Conservation (phyloP, 352 stramenopile genomes). For the Globisporangium irregulare region DNA sequence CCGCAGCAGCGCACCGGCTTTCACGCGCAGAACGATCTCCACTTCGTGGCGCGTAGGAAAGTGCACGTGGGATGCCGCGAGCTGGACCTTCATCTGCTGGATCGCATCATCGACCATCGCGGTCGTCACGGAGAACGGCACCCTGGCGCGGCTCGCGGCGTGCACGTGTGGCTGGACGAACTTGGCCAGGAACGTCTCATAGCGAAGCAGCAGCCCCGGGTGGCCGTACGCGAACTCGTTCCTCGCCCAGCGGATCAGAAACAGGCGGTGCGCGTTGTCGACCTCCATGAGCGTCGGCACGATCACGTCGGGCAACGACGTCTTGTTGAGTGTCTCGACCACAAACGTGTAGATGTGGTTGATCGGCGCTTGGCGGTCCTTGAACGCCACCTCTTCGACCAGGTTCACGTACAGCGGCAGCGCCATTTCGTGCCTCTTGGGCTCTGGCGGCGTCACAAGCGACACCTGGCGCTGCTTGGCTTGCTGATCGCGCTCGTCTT, state of each 20-base stretch:
- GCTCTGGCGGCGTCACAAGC: neutral
- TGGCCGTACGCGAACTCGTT: slow-evolving; percentile 37
- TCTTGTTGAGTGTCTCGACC: slow-evolving; percentile 30
- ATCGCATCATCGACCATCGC: slow-evolving; percentile 22
- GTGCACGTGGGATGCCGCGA: slow-evolving; percentile 40
- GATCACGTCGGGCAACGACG: slow-evolving; percentile 21
- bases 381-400: slow-evolving; percentile 59
- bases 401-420: slow-evolving; percentile 52
- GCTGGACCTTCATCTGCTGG: slow-evolving; percentile 46
- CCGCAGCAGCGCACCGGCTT: slow-evolving; percentile 30
- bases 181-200: slow-evolving; percentile 52
- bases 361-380: slow-evolving; percentile 26
- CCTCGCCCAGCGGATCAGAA: slow-evolving; percentile 35
- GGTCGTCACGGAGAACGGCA: slow-evolving; percentile 13
- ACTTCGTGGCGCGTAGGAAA: slow-evolving; percentile 43
- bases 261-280: slow-evolving; percentile 27
- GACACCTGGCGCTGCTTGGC: neutral
- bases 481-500: slow-evolving; percentile 7
- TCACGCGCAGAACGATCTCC: slow-evolving; percentile 33
- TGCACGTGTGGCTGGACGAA: slow-evolving; percentile 35
- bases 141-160: slow-evolving; percentile 16
- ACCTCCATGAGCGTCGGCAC: slow-evolving; percentile 49
- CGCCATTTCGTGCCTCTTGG: slow-evolving; percentile 9
- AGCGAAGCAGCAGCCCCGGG: slow-evolving; percentile 44
- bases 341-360: slow-evolving; percentile 44